phyloP scores from a whole-genome alignment of 2,329 filamentous ascomycete species.

The Aspergillus flavus region DNA sequence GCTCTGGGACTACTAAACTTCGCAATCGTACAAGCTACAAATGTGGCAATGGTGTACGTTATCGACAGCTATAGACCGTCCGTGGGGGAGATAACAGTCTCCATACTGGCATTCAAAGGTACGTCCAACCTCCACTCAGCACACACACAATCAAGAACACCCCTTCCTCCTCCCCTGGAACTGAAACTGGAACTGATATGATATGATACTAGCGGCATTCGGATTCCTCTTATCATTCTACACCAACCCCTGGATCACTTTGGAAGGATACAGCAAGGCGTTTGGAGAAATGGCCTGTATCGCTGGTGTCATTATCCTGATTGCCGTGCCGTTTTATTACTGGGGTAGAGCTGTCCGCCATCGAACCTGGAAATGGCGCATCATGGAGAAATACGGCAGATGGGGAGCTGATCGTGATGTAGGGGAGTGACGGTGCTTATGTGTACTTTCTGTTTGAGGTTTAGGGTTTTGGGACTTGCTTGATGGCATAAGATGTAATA shows the following conservation, averaged over 20 bases:
- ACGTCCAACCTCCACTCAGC: background rate
- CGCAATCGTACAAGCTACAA: background rate
- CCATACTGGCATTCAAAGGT: constrained; percentile 13
- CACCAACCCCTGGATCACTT: constrained; percentile 14
- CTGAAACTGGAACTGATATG: background rate
- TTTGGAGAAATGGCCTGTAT: constrained; percentile 14
- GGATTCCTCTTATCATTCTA: constrained; percentile 18
- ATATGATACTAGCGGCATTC: constrained; percentile 6
- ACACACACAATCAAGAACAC: background rate
- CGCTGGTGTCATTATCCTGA: background rate
- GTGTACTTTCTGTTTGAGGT: background rate
- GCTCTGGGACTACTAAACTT: constrained; percentile 39
- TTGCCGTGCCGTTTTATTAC: background rate
- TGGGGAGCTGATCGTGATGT: background rate
- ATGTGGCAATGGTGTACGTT: constrained; percentile 11
- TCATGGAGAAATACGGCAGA: background rate
- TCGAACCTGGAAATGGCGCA: background rate
- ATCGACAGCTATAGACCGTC: constrained; percentile 13
- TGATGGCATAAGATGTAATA: no score
- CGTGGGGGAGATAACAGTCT: constrained; percentile 11
- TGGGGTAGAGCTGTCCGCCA: background rate
- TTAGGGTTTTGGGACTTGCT: no score
- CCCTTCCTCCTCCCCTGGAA: background rate
- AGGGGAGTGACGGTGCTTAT: background rate
- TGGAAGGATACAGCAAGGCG: constrained; percentile 8